phyloP scores from a whole-genome alignment of 768 basidiomycete genomes.

The Lepiota subincarnata region DNA sequence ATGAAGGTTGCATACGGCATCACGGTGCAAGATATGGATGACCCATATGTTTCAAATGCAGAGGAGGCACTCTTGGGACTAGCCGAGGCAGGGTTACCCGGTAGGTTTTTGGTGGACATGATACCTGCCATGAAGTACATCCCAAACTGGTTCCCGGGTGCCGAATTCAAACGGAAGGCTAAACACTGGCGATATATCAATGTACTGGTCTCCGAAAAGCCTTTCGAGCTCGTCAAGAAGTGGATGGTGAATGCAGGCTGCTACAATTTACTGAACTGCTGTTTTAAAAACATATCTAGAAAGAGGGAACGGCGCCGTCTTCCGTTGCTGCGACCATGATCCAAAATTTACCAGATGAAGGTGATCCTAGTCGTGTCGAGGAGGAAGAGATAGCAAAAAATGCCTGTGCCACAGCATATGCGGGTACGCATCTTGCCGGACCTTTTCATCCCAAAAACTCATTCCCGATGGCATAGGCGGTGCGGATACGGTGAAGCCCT shows the following conservation, averaged over 20 bases:
- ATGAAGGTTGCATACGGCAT: conserved; percentile 27
- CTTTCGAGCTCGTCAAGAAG: conserved; percentile 5
- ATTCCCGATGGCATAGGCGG: not conserved
- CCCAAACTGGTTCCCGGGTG: conserved; percentile 34
- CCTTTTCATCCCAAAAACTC: not conserved
- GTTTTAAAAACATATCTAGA: not conserved
- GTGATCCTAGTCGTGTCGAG: not conserved
- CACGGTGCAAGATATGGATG: conserved; percentile 22
- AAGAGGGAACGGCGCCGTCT: conserved; percentile 1
- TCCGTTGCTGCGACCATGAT: conserved; percentile 11
- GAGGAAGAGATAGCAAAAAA: conserved; percentile 10
- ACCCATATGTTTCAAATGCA: conserved; percentile 31
- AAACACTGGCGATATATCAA: not conserved
- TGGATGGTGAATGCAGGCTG: not conserved
- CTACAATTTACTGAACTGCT: not conserved
- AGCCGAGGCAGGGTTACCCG: conserved; percentile 18
- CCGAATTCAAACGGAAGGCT: conserved; percentile 24
- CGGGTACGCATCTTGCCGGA: not conserved
- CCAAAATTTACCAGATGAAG: conserved; percentile 4
- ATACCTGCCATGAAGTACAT: conserved; percentile 24
- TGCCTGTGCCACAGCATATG: conserved; percentile 2
- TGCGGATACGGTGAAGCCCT: not conserved
- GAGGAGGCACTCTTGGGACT: conserved; percentile 25
- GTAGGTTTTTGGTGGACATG: conserved; percentile 13
- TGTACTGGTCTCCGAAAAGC: not conserved